Base-by-base conservation (phyloP, 441 rosid species). In the Adansonia madagascariensis region DNA sequence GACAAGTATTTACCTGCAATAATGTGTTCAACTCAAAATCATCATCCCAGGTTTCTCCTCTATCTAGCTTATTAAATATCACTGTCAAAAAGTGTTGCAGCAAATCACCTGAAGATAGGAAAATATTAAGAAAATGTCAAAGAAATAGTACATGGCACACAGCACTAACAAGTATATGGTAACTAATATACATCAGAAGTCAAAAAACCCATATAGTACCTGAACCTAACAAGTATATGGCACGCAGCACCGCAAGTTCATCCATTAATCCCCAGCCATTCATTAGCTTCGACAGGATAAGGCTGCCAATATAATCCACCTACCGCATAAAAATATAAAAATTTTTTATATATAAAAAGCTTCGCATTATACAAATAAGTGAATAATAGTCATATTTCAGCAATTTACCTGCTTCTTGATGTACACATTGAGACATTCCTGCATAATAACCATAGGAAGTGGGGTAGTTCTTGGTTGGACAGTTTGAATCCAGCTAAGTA, bases 141-240 rank as follows among this genome's bases (percentile, higher is more conserved):
- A 79, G 57, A 74, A 7, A 64, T 17, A 71, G 35, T 17, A 75
- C 17, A 20, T 14, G 7, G 2, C 11, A 27, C 12, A n/a, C 65
- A 24, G 65, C 3, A 12, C 8, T 24, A 61, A 61, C 65, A 61
- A 11, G 17, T 24, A 61, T 11, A 24, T 11, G 17, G 43, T 31
- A 4, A 24, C 27, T 56, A 24, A 35, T 46, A 20, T 14, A 55
- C n/a, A 82, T 71, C 69, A 72, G 43, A 70, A 72, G 47, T 73
- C 75, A 78, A 62, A 50, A 78, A 68, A 68, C 27, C 79, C 60
- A 71, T 17, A 73, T 61, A 27, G 41, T 80, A 94, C 98, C 99
- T 84, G 99, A 96, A 70, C 99, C 99, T 87, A 96, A 82, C 89
- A 96, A 87, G 92, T 89, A 96, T 71, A 94, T 94, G 81, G 94